phyloP scores from a whole-genome alignment of 441 rosid species.

The Eutrema salsugineum region DNA sequence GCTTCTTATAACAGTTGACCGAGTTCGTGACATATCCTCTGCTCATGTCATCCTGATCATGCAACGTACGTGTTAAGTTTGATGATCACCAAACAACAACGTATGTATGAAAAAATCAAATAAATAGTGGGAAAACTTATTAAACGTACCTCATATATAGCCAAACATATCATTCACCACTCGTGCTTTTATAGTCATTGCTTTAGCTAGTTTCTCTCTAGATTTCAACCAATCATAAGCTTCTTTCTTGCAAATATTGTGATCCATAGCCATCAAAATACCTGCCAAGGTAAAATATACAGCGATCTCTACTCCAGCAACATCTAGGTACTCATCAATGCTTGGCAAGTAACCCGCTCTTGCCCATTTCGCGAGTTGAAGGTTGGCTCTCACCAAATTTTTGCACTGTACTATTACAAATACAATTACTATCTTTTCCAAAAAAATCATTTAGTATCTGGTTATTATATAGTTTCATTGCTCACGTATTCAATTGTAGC shows the following conservation, averaged over 20 bases:
- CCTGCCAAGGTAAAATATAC: not conserved
- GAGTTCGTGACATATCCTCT: constrained; percentile 10
- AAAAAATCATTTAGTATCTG: not conserved
- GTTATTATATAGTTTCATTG: not conserved
- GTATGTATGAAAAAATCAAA: too few species aligned
- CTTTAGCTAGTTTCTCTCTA: not conserved
- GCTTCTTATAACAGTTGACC: constrained; percentile 6
- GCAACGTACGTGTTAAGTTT: too few species aligned
- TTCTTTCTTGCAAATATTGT: not conserved
- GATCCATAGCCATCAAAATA: not conserved
- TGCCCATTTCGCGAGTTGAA: not conserved
- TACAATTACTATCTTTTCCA: not conserved
- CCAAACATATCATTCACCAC: not conserved
- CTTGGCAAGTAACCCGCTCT: not conserved
- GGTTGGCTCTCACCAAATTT: not conserved
- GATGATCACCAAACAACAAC: not conserved
- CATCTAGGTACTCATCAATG: constrained; percentile 14
- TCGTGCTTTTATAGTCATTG: not conserved
- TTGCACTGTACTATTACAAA: too few species aligned
- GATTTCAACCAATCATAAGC: constrained; percentile 1
- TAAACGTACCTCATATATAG: not conserved
- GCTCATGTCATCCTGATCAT: constrained; percentile 16
- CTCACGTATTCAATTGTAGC: constrained; percentile 25
- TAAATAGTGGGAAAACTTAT: too few species aligned
- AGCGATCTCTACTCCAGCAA: not conserved